Conservation (phyloP, 805 yeast genomes). For the Kazachstania psychrophila region DNA sequence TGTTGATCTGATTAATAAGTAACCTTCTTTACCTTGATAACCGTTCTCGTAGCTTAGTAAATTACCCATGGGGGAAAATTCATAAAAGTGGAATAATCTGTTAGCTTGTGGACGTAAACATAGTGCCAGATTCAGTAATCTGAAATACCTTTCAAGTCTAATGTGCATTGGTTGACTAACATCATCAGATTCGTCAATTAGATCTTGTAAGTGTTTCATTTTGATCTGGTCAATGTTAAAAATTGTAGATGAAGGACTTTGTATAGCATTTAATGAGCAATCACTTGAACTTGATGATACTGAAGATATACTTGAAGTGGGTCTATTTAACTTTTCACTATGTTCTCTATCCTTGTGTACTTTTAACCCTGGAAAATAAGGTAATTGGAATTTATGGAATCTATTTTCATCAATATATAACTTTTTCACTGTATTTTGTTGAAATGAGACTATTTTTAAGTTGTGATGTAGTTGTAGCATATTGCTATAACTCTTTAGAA, state of each 20-base stretch:
- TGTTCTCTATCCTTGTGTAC: slow-evolving; percentile 3
- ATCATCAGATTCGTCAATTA: slow-evolving; percentile 23
- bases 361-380: slow-evolving; percentile 21
- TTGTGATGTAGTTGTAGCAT: slow-evolving; percentile 61
- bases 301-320: not conserved
- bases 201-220: slow-evolving; percentile 25
- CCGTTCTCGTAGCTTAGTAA: slow-evolving; percentile 74
- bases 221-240: slow-evolving; percentile 13
- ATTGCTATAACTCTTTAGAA: slow-evolving; percentile 64
- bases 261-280: slow-evolving; percentile 3
- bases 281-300: slow-evolving; percentile 2
- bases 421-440: slow-evolving; percentile 30
- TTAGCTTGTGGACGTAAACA: slow-evolving; percentile 75
- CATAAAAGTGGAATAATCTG: slow-evolving; percentile 76
- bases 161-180: slow-evolving; percentile 21
- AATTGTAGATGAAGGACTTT: slow-evolving; percentile 3
- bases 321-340: not conserved
- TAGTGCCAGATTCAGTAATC: slow-evolving; percentile 47
- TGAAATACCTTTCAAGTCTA: slow-evolving; percentile 57
- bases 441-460: slow-evolving; percentile 46
- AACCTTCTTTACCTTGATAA: slow-evolving; percentile 84
- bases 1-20: slow-evolving; percentile 65
- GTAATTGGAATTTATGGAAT: slow-evolving; percentile 19
- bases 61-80: slow-evolving; percentile 80
- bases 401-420: slow-evolving; percentile 22